phyloP scores from a whole-genome alignment of 2,329 filamentous ascomycete species.

The Epichloe baconii region DNA sequence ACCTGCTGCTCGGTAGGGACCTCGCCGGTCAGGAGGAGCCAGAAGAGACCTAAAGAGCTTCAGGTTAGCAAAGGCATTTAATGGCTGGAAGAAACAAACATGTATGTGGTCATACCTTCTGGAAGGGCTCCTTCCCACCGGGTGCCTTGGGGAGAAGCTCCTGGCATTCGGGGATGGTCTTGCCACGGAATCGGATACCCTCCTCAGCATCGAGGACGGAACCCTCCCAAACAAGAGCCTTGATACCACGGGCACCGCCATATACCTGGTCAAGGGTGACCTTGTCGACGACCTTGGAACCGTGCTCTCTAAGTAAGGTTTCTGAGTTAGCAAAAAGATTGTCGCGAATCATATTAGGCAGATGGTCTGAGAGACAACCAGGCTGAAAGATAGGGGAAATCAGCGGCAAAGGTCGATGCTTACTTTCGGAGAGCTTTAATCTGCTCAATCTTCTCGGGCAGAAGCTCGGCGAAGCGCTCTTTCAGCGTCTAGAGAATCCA shows the following conservation, averaged over 20 bases:
- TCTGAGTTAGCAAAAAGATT: constrained; percentile 10
- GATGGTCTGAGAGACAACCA: not conserved
- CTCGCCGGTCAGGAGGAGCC: constrained; percentile 96
- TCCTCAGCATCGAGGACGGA: constrained; percentile 97
- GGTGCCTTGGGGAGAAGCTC: constrained; percentile 87
- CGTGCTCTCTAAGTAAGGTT: constrained; percentile 58
- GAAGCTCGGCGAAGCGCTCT: constrained; percentile 92
- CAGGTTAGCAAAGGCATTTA: not conserved
- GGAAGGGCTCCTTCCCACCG: constrained; percentile 94
- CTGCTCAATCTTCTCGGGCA: constrained; percentile 96
- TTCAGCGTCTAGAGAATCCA: constrained; percentile 62
- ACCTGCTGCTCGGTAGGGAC: constrained; percentile 97
- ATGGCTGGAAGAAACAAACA: not conserved
- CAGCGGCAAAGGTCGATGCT: constrained; percentile 17
- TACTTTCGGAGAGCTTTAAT: constrained; percentile 98
- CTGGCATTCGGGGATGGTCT: constrained; percentile 99
- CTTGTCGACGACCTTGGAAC: constrained; percentile 90
- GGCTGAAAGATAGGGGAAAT: not conserved
- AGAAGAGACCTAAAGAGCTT: constrained; percentile 68
- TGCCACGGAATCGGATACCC: constrained; percentile 98
- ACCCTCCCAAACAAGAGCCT: constrained; percentile 96
- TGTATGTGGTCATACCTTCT: constrained; percentile 49
- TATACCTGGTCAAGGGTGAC: constrained; percentile 99
- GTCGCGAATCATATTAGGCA: constrained; percentile 8
- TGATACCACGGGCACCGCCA: constrained; percentile 97